Evolutionary conservation across 208 protist species (phyloP).

Genomic region (Crithidia bombi): DNA sequence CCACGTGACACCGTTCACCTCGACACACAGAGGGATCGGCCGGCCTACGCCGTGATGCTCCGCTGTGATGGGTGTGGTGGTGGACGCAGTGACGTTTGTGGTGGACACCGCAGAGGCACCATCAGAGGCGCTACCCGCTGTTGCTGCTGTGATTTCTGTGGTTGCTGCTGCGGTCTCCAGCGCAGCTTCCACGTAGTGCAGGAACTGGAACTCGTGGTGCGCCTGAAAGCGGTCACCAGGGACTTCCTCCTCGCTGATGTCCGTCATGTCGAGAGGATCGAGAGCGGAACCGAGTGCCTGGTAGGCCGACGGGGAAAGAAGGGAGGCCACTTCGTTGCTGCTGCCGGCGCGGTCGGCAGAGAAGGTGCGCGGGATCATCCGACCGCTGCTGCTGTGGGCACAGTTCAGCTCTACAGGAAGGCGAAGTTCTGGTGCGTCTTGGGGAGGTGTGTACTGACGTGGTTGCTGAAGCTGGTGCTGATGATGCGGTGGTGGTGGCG

Average conservation of each 20-base stretch:
- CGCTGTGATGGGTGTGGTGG: too few relatives aligned
- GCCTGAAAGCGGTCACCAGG: conserved; percentile 59
- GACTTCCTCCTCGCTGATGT: conserved; percentile 32
- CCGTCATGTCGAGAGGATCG: conserved; percentile 5
- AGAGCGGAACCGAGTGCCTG: conserved; percentile 1
- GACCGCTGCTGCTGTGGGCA: not conserved
- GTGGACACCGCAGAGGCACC: too few relatives aligned
- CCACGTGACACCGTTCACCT: conserved; percentile 69
- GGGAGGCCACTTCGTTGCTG: conserved; percentile 5
- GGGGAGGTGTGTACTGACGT: not conserved
- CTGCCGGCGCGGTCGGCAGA: not conserved
- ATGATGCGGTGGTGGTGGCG: not conserved
- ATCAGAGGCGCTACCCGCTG: conserved; percentile 6
- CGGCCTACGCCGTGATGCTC: not conserved
- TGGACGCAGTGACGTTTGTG: too few relatives aligned
- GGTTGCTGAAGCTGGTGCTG: not conserved
- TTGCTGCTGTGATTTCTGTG: not conserved
- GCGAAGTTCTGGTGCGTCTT: conserved; percentile 4
- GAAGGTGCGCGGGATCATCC: not conserved
- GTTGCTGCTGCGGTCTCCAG: not conserved
- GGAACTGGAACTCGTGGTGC: conserved; percentile 70
- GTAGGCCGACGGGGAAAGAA: conserved; percentile 3
- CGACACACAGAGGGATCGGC: conserved; percentile 34
- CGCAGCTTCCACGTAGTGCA: conserved; percentile 35
- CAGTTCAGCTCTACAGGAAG: conserved; percentile 12